These are phyloP conservation scores for Trifolium subterraneum DNA, from an alignment of 306 rosid species.

Conservation along the genomic window DNA sequence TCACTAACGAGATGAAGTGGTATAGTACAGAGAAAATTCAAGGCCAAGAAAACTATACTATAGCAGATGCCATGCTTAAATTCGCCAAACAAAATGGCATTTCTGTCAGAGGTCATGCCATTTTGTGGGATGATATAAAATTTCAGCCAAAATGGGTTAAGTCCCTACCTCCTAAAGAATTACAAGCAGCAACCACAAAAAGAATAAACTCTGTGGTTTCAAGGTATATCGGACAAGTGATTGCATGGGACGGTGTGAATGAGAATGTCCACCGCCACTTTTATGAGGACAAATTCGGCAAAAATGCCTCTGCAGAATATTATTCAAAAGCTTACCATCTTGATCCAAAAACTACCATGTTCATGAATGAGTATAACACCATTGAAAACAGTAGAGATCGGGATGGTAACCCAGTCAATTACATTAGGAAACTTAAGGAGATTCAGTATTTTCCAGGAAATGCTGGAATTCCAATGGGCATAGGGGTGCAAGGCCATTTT, in stretches of 20 bases:
- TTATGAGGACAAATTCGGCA: constrained; percentile 56
- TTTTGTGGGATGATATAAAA: constrained; percentile 64
- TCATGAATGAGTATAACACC: constrained; percentile 72
- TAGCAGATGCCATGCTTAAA: constrained; percentile 68
- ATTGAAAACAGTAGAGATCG: constrained; percentile 54
- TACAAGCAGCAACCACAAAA: constrained; percentile 47
- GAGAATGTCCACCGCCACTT: constrained; percentile 73
- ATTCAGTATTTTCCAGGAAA: constrained; percentile 56
- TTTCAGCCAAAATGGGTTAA: constrained; percentile 67
- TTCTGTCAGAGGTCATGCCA: constrained; percentile 68
- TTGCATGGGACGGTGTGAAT: constrained; percentile 83
- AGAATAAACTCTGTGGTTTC: constrained; percentile 70
- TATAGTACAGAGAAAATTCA: constrained; percentile 60
- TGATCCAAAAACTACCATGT: constrained; percentile 63
- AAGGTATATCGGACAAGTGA: constrained; percentile 65
- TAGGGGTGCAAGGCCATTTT: constrained; percentile 76
- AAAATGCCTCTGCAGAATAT: constrained; percentile 61
- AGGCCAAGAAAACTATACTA: constrained; percentile 69
- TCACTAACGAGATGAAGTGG: constrained; percentile 89
- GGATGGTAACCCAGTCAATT: constrained; percentile 46
- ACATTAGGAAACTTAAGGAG: constrained; percentile 50
- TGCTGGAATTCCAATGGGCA: constrained; percentile 48
- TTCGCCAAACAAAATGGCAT: constrained; percentile 56
- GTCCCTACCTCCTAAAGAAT: constrained; percentile 48
- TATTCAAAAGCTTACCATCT: constrained; percentile 55